Conservation (phyloP, 164 flowering plant species). For the Macadamia tetraphylla region DNA sequence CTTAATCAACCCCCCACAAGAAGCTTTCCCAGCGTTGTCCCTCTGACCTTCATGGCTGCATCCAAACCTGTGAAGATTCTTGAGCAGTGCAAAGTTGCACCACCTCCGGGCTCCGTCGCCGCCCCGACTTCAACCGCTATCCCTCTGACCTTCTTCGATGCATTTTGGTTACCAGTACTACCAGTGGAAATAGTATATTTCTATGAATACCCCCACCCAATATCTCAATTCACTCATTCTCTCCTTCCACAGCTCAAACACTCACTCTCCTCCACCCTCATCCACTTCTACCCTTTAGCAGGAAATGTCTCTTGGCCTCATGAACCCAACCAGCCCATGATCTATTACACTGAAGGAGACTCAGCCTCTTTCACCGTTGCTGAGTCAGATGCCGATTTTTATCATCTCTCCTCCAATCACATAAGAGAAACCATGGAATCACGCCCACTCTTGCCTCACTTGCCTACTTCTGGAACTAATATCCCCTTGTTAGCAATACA, state of each 20-base stretch:
- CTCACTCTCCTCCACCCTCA: conserved; percentile 38
- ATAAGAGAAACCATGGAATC: conserved; percentile 6
- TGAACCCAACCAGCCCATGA: conserved; percentile 2
- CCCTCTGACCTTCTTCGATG: neutral
- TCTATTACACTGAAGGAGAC: conserved; percentile 16
- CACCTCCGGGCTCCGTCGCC: too few relatives aligned
- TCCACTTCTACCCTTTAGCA: conserved; percentile 30
- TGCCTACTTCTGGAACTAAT: neutral
- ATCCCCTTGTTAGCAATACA: conserved; percentile 11
- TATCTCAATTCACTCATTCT: neutral
- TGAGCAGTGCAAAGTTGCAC: too few relatives aligned
- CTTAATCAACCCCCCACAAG: too few relatives aligned
- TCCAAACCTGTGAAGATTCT: too few relatives aligned
- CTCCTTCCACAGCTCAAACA: conserved; percentile 29
- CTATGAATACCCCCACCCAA: neutral
- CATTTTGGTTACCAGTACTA: neutral
- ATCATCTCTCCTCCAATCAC: conserved; percentile 8
- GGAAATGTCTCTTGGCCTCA: conserved; percentile 14
- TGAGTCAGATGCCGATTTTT: conserved; percentile 18
- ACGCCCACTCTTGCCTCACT: conserved; percentile 18
- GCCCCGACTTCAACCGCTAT: too few relatives aligned
- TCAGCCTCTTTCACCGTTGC: conserved; percentile 21
- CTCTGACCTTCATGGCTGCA: too few relatives aligned
- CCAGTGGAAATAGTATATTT: neutral
- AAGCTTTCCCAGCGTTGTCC: too few relatives aligned